Base-by-base conservation (phyloP, 2,329 filamentous ascomycete species). In the Phialophora verrucosa region DNA sequence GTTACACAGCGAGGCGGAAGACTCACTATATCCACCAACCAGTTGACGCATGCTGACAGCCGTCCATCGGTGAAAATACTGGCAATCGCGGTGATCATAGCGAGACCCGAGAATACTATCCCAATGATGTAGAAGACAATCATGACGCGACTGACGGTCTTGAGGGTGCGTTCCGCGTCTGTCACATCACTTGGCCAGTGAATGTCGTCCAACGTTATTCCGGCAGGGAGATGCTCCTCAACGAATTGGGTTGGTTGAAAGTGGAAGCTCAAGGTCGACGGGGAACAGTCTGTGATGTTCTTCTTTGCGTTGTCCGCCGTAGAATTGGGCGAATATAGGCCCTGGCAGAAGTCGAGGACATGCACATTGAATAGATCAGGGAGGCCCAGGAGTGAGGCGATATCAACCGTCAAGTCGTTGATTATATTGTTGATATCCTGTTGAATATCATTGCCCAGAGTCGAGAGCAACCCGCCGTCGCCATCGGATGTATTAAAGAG, bases 291-390 rank as follows among this genome's bases (percentile, higher is more conserved):
- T 0, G 82, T 86, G 17, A 87, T 79, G 71, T 87, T 86, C 67
- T 82, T 79, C 44, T 74, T 72, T 56, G 84, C 83, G 12, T 79
- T 75, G 7, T 74, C 74, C 4, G 57, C 57, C 2, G 76, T 77
- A 0, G 67, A 61, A 56, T 82, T 67, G 2, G 76, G 74, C 10
- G 69, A 67, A 58, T 79, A 79, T 31, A 70, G 75, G 23, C 83
- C 82, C 67, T 82, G 80, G 77, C 88, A 90, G 77, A 85, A 86
- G 74, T 85, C 81, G 76, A 88, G 83, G 63, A 89, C 73, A 74
- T 90, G 86, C 17, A 84, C 80, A 23, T 82, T 83, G 78, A 89
- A 89, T 76, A 85, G 90, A 75, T 88, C 83, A 49, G 85, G 80
- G 42, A 88, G 79, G 44, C 85, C 84, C 17, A 88, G 76, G 20